Evolutionary conservation across 441 rosid species (phyloP).

Genomic region (Cnidoscolus chayamansa): DNA sequence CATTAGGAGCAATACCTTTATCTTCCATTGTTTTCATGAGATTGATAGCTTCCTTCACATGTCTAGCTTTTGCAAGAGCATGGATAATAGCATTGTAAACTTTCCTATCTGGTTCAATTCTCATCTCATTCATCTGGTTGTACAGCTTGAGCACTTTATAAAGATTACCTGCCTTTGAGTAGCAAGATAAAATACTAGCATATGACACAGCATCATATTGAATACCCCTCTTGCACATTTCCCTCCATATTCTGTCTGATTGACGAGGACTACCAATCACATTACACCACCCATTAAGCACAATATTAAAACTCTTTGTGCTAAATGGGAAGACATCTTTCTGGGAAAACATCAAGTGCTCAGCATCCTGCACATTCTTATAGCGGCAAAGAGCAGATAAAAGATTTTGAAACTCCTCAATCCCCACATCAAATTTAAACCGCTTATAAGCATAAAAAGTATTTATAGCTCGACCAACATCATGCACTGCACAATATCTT

Average conservation of each 20-base stretch:
- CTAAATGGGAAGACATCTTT: slow-evolving; percentile 57
- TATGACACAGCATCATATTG: slow-evolving; percentile 66
- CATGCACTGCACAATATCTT: slow-evolving; percentile 79
- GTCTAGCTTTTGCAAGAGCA: slow-evolving; percentile 74
- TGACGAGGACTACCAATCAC: slow-evolving; percentile 63
- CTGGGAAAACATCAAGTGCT: slow-evolving; percentile 80
- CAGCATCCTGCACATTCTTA: slow-evolving; percentile 94
- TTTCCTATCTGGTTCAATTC: slow-evolving; percentile 75
- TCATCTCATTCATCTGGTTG: slow-evolving; percentile 52
- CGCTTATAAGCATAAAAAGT: slow-evolving; percentile 70
- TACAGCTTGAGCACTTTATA: slow-evolving; percentile 67
- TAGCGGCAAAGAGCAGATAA: slow-evolving; percentile 90
- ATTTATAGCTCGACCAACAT: slow-evolving; percentile 80
- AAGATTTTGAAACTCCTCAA: slow-evolving; percentile 83
- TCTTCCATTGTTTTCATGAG: slow-evolving; percentile 71
- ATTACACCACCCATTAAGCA: slow-evolving; percentile 90
- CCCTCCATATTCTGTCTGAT: slow-evolving; percentile 78
- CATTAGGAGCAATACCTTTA: slow-evolving; percentile 57
- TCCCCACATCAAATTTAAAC: slow-evolving; percentile 56
- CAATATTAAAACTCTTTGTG: slow-evolving; percentile 77
- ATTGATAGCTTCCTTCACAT: slow-evolving; percentile 57
- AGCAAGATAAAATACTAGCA: slow-evolving; percentile 67
- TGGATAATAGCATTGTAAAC: slow-evolving; percentile 78
- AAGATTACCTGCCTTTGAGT: slow-evolving; percentile 68
- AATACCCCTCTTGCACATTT: slow-evolving; percentile 64